Evolutionary conservation across 805 yeast species (phyloP), one percentile per base, ranked within the genome.

Genomic region (Kazachstania psychrophila): DNA sequence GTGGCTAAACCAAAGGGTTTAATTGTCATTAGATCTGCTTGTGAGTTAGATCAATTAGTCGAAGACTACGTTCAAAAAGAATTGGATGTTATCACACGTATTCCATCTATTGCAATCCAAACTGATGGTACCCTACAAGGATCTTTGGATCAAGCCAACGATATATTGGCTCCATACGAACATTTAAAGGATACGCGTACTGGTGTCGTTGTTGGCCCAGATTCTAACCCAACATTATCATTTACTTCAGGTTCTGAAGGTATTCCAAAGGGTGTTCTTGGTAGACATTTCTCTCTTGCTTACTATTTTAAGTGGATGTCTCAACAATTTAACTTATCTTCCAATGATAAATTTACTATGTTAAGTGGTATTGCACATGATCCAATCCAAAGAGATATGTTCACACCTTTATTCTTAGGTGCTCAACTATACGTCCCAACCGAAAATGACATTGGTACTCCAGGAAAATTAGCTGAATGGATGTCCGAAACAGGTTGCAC

Each of bases 271-370:
- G 99, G 99, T 68, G 99, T 92, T 17, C 71, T 87, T 42, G 99
- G 99, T 35, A 83, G 99, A 65, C 99, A 92, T 56, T 94, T 78
- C 63, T 89, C 97, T 0, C 68, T 92, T 43, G 95, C 98, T 2
- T 92, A 92, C 66, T 92, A 92, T 64, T 92, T 92, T 73, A 95
- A 95, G 25, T 92, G 99, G 99, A 92, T 92, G 99, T 70, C 96
- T 14, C 62, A 84, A 60, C 73, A 79, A 31, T 92, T 92, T 53
- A 75, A 78, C 23, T 71, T 92, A 27, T 71, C 82, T 28, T 80
- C 73, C 37, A 71, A 77, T 24, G 98, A 94, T 61, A 81, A 70
- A 54, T 92, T 92, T 67, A 92, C 99, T 15, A 92, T 92, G 99
- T 72, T 92, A 43, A 83, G 95, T 7, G 99, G 99, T 54, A 92